phyloP scores from a whole-genome alignment of 1,284 basidiomycete species.

The Ceratobasidium theobromae region DNA sequence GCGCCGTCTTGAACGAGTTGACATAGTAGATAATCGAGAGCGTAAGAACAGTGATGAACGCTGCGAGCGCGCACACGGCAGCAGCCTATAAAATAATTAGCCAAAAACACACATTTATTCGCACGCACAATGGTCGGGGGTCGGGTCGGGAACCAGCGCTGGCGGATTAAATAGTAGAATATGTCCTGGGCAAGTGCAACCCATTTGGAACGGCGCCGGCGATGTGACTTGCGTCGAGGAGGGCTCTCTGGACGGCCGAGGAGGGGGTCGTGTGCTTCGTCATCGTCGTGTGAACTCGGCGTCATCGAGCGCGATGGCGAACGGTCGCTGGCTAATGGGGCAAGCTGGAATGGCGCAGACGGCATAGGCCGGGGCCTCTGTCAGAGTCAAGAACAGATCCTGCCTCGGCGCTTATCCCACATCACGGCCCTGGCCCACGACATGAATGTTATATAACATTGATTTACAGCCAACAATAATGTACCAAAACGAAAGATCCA shows the following conservation, averaged over 20 bases:
- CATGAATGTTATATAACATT: background rate
- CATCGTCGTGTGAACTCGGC: slow-evolving; percentile 47
- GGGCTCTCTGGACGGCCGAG: slow-evolving; percentile 41
- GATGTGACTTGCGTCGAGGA: slow-evolving; percentile 14
- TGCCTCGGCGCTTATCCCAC: background rate
- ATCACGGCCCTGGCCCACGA: background rate
- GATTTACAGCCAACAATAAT: background rate
- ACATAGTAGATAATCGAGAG: slow-evolving; percentile 86
- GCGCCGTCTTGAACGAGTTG: slow-evolving; percentile 91
- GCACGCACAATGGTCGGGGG: slow-evolving; percentile 73
- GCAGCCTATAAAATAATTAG: background rate
- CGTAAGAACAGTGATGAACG: slow-evolving; percentile 60
- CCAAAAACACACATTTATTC: background rate
- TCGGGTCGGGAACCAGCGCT: slow-evolving; percentile 75
- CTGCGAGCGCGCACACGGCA: slow-evolving; percentile 52
- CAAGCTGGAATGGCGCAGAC: slow-evolving; percentile 18
- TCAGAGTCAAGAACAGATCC: no score
- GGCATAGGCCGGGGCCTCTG: no score
- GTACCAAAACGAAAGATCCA: background rate
- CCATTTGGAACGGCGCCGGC: background rate
- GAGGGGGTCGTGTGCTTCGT: slow-evolving; percentile 77
- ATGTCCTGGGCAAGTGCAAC: slow-evolving; percentile 44
- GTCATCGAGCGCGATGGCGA: slow-evolving; percentile 30
- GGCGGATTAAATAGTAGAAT: slow-evolving; percentile 61
- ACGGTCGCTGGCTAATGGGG: slow-evolving; percentile 14